Evolutionary conservation across 106 monocot genomes (phyloP).

Genomic region (Acorus calamus): DNA sequence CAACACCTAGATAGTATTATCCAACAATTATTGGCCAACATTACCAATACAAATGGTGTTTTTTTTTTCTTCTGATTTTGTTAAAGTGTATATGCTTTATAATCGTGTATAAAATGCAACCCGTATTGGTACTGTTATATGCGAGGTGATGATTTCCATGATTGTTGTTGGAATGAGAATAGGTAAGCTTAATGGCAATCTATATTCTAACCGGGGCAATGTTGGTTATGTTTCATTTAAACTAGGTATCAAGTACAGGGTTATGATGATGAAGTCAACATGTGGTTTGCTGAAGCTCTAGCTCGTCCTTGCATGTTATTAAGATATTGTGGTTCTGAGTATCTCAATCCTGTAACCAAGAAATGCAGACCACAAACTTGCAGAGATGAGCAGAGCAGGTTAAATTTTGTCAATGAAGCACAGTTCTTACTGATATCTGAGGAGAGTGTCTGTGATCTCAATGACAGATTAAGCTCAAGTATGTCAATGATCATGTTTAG

Average conservation of each 20-base stretch:
- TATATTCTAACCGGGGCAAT: too few relatives aligned
- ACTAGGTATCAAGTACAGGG: slow-evolving; percentile 60
- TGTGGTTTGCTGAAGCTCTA: slow-evolving; percentile 69
- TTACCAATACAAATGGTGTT: too few relatives aligned
- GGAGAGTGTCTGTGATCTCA: slow-evolving; percentile 69
- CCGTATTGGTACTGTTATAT: too few relatives aligned
- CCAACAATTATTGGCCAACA: too few relatives aligned
- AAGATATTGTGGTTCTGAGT: slow-evolving; percentile 46
- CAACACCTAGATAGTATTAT: too few relatives aligned
- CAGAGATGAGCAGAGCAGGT: slow-evolving; percentile 42
- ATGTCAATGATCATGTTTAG: slow-evolving; percentile 3
- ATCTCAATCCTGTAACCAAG: slow-evolving; percentile 16
- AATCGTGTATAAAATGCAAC: too few relatives aligned
- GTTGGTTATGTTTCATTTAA: background rate
- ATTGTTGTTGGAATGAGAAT: too few relatives aligned
- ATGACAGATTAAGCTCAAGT: slow-evolving; percentile 49
- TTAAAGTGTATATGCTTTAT: too few relatives aligned
- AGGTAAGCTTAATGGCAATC: too few relatives aligned
- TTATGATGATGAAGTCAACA: slow-evolving; percentile 49
- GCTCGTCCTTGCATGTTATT: slow-evolving; percentile 53
- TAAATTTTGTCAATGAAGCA: slow-evolving; percentile 86
- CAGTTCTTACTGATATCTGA: slow-evolving; percentile 78
- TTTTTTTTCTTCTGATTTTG: too few relatives aligned
- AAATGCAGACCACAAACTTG: slow-evolving; percentile 22
- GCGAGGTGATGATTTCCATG: too few relatives aligned